Evolutionary conservation across 345 rosid genomes (phyloP), one percentile per base, ranked within the genome.

Genomic region (Acer yangbiense): DNA sequence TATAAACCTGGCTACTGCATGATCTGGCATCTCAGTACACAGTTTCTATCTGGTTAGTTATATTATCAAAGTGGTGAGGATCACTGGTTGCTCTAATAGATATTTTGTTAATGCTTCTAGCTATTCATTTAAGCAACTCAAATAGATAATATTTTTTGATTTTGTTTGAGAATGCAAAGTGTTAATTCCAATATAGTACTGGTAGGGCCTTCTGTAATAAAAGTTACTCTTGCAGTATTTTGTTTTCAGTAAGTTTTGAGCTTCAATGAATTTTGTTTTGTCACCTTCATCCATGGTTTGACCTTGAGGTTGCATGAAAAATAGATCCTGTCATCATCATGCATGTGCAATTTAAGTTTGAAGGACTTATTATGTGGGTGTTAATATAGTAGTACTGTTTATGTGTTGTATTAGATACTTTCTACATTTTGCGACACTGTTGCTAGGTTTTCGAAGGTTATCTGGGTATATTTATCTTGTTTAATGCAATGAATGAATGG

Each of bases 11-110:
- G 23, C 43, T 10, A 16, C 54, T 54, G 63, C 64, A 52, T n/a
- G 20, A 54, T 32, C 58, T 46, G 52, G 70, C 70, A 16, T 57
- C 54, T 43, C 60, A 29, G 58, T 60, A 25, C 32, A n/a, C 52
- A 14, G 57, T 65, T 23, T 65, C 6, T 54, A 57, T 70, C 27
- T 54, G 60, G 46, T 60, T 65, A 64, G 72, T 21, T 32, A 64
- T 11, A 55, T 64, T 20, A 32, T 70, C 66, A 54, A 72, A 76
- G 77, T 63, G 69, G 60, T 63, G 44, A 62, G 68, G 68, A 20
- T 23, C 68, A 41, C 23, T 43, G 43, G 54, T 73, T 46, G 25
- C 58, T 62, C 23, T 61, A 41, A 9, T 23, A 21, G 64, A 41
- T 61, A 23, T 44, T 63, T 64, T 64, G 13, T 41, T n/a, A 20